Evolutionary conservation across 116 monocot species (phyloP), one percentile per base, ranked within the genome.

Genomic region (Zostera marina): DNA sequence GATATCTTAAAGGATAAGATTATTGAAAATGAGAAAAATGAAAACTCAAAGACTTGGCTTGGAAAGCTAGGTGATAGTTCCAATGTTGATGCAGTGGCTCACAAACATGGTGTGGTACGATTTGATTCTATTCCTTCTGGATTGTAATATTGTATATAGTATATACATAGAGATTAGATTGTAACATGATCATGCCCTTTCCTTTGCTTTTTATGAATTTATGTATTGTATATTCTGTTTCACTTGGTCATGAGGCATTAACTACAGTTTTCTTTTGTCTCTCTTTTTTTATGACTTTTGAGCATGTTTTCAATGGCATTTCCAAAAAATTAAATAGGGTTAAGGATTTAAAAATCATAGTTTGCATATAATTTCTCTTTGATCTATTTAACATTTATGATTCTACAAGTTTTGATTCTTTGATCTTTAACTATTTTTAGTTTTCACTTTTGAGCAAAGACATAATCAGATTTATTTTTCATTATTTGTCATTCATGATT

Each of bases 1-100:
- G 89, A 96, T 76, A 73, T 96, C 46, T 80, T 96, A n/a, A 82
- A 89, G 70, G 77, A 96, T 74, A 85, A 72, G 48, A 96, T 96
- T 47, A 23, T 61, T 68, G 78, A 77, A 44, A 79, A 89, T 67
- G 81, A 78, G 54, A 73, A 66, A 20, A 65, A 59, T 71, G 76
- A 47, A 59, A 77, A 68, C 67, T 44, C 70, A 48, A 80, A 42
- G 56, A 61, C 71, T 52, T 93, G 88, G 92, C 81, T 93, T 68
- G 64, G 68, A 6, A 14, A 56, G 15, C 63, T 70, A 41, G 75
- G 73, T 68, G 70, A 69, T 66, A 60, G 59, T 53, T 67, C 80
- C 44, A 68, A 76, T 70, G 82, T 70, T 22, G 96, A 96, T 77
- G 46, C 70, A 53, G 66, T 96, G 20, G 96, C 96, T 69, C 96